Percentiles rank a stretch among this genome's conserved stretches.
phyloP scores from a whole-genome alignment of 169 alveolate species.

The Eimeria necatrix region DNA sequence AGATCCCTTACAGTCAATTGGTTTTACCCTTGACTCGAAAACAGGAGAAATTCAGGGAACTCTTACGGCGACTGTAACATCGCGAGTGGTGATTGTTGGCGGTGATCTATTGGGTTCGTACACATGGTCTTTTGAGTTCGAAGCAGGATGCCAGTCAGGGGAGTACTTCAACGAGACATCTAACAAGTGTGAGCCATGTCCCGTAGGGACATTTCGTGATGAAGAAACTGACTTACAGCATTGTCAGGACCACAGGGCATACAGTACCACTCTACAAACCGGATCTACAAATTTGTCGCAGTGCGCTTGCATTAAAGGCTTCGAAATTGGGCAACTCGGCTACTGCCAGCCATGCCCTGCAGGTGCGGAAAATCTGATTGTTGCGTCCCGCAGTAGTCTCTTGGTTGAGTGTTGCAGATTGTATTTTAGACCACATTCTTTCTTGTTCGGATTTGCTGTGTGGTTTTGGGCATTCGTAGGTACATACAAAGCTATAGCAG shows the following conservation, averaged over 20 bases:
- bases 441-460: neutral
- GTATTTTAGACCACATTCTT: too few species aligned
- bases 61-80: conserved; percentile 72
- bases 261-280: conserved; percentile 74
- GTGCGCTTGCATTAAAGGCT: conserved; percentile 78
- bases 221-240: conserved; percentile 74
- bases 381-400: neutral
- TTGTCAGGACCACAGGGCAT: conserved; percentile 71
- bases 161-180: conserved; percentile 63
- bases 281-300: conserved; percentile 79
- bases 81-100: conserved; percentile 64
- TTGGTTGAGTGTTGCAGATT: too few species aligned
- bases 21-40: conserved; percentile 70
- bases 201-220: conserved; percentile 80
- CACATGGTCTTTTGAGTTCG: conserved; percentile 75
- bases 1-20: conserved; percentile 54
- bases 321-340: conserved; percentile 76
- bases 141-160: conserved; percentile 80
- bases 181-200: conserved; percentile 77
- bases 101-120: conserved; percentile 75
- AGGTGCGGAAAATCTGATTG: conserved; percentile 29
- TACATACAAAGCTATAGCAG: conserved; percentile 73
- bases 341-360: conserved; percentile 78
- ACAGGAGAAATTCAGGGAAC: conserved; percentile 75
- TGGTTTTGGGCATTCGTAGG: neutral